These are phyloP conservation scores for Hyparrhenia diplandra DNA, from an alignment of 176 grass and related monocot species.

Conservation along the genomic window DNA sequence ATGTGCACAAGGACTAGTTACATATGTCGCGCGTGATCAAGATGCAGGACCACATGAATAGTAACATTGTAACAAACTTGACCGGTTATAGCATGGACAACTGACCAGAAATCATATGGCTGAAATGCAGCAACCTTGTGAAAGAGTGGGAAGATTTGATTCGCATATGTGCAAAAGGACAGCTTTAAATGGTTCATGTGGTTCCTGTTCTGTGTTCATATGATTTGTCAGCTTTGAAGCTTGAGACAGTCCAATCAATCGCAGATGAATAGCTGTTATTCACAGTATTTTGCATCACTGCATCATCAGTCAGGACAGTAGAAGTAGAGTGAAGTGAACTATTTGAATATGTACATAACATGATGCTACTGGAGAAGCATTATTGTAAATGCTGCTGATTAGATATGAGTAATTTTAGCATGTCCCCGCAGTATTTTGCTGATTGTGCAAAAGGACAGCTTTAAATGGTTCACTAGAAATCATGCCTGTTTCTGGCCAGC, in stretches of 20 bases:
- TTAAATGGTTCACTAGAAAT: no score
- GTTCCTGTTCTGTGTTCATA: not conserved
- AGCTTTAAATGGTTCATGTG: slow-evolving; percentile 6
- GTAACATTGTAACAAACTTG: slow-evolving; percentile 38
- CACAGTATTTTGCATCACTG: not conserved
- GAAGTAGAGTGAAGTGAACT: not conserved
- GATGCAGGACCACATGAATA: slow-evolving; percentile 32
- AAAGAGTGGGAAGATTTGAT: not conserved
- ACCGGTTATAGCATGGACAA: slow-evolving; percentile 21
- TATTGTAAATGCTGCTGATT: not conserved
- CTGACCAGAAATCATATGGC: slow-evolving; percentile 19
- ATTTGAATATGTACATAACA: not conserved
- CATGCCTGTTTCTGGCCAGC: no score
- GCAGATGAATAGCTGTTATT: not conserved
- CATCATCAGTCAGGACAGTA: not conserved
- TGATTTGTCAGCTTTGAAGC: slow-evolving; percentile 26
- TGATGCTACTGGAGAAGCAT: not conserved
- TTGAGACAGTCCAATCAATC: slow-evolving; percentile 22
- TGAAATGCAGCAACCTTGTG: slow-evolving; percentile 5
- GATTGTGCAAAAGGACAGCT: no score
- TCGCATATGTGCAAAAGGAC: not conserved
- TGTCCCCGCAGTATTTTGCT: no score
- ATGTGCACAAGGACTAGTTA: slow-evolving; percentile 46
- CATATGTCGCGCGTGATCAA: slow-evolving; percentile 23
- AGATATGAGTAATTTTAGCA: not conserved